Percentiles rank a stretch among this genome's conserved stretches.
phyloP scores from a whole-genome alignment of 768 basidiomycete genomes.

The Tricholoma saponaceum region DNA sequence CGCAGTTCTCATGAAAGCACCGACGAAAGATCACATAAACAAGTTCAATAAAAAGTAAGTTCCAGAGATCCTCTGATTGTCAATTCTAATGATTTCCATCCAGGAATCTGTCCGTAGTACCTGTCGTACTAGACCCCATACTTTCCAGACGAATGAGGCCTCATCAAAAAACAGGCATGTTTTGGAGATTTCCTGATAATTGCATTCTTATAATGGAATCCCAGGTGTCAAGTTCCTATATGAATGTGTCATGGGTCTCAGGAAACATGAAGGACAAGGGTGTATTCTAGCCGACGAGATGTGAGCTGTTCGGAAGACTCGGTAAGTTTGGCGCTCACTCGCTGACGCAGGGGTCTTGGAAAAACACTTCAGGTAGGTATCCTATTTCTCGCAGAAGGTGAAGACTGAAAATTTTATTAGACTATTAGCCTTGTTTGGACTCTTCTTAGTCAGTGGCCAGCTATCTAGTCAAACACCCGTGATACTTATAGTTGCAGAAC shows the following conservation, averaged over 20 bases:
- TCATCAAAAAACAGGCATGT: slow-evolving; percentile 83
- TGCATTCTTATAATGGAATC: neutral
- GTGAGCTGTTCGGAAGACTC: slow-evolving; percentile 32
- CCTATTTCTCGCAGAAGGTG: neutral
- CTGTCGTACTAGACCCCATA: slow-evolving; percentile 91
- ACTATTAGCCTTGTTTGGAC: slow-evolving; percentile 95
- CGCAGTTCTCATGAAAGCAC: slow-evolving; percentile 84
- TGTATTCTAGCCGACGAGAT: slow-evolving; percentile 98
- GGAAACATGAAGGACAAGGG: slow-evolving; percentile 87
- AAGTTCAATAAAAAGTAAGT: slow-evolving; percentile 68
- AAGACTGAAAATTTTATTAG: slow-evolving; percentile 31
- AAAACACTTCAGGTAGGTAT: slow-evolving; percentile 76
- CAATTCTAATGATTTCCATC: neutral
- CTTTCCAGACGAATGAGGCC: slow-evolving; percentile 71
- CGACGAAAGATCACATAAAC: slow-evolving; percentile 60
- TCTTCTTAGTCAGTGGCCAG: slow-evolving; percentile 63
- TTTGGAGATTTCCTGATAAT: neutral
- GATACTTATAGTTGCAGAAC: slow-evolving; percentile 45
- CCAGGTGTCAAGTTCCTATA: slow-evolving; percentile 87
- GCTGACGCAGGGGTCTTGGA: slow-evolving; percentile 75
- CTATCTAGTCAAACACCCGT: neutral
- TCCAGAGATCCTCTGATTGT: neutral
- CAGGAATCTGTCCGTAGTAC: slow-evolving; percentile 62
- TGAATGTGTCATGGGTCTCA: slow-evolving; percentile 91
- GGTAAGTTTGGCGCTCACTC: slow-evolving; percentile 7